These are phyloP conservation scores for Sugiyamaella japonica DNA, from an alignment of 1,139 yeast genomes.

Conservation along the genomic window DNA sequence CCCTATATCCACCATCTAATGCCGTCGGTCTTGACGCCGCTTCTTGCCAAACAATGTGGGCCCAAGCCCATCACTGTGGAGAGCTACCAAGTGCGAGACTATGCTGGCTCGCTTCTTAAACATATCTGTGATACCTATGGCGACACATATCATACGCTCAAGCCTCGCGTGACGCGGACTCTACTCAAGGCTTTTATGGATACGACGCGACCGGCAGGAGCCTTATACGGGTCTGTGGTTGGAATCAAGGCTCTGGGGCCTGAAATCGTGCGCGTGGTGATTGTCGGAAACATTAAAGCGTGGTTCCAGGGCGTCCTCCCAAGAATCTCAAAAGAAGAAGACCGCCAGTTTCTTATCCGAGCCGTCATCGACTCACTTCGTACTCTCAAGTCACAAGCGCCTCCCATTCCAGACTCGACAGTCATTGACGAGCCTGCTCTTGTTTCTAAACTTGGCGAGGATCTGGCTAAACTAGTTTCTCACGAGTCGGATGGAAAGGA, in stretches of 20 bases:
- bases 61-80: conserved; percentile 41
- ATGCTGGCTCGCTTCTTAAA: conserved; percentile 80
- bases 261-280: conserved; percentile 81
- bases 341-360: conserved; percentile 27
- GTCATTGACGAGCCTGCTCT: conserved; percentile 47
- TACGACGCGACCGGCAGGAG: conserved; percentile 73
- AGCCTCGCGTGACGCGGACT: conserved; percentile 93
- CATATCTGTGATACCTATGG: conserved; percentile 79
- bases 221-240: conserved; percentile 87
- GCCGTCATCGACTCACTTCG: conserved; percentile 39
- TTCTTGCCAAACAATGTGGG: conserved; percentile 89
- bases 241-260: conserved; percentile 84
- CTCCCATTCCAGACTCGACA: conserved; percentile 27
- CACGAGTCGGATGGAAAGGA: conserved; percentile 55
- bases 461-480: conserved; percentile 53
- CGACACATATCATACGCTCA: conserved; percentile 81
- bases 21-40: conserved; percentile 89
- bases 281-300: conserved; percentile 78
- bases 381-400: conserved; percentile 33
- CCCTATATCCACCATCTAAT: conserved; percentile 95
- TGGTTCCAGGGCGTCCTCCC: conserved; percentile 53
- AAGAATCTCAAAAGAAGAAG: conserved; percentile 33
- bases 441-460: conserved; percentile 59
- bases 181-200: conserved; percentile 87
- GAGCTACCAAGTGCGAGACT: conserved; percentile 62